A percentile compares a stretch with the other conserved stretches of the same genome.
phyloP scores from a whole-genome alignment of 2,329 filamentous ascomycete species.

The Orbilia javanica region DNA sequence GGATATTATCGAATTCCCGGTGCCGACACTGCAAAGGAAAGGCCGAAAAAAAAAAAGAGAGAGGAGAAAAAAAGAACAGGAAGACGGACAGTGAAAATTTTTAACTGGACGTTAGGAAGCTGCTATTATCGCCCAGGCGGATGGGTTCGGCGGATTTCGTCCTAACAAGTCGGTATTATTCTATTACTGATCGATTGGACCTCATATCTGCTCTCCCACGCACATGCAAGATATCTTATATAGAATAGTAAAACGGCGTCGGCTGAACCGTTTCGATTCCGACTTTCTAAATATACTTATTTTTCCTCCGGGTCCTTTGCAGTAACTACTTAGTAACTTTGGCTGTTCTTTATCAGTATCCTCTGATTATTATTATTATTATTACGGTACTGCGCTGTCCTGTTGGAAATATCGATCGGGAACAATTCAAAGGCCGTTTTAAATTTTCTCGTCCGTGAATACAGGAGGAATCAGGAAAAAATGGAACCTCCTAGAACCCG shows the following conservation, averaged over 20 bases:
- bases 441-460: neutral
- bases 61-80: too few species aligned
- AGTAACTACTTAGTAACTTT: too few species aligned
- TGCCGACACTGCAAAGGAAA: slow-evolving; percentile 10
- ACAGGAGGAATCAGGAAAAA: neutral
- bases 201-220: slow-evolving; percentile 13
- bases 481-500: neutral
- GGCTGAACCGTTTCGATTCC: neutral
- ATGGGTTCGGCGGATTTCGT: slow-evolving; percentile 25
- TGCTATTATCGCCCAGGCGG: slow-evolving; percentile 35
- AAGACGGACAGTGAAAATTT: too few species aligned
- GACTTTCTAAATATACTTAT: too few species aligned
- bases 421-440: neutral
- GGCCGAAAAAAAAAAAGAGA: neutral
- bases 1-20: slow-evolving; percentile 34
- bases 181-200: slow-evolving; percentile 48
- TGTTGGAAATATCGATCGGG: neutral
- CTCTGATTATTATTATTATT: neutral
- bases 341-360: too few species aligned
- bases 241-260: neutral
- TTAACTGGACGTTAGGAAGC: neutral
- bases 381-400: neutral
- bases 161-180: slow-evolving; percentile 9
- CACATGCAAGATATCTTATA: neutral
- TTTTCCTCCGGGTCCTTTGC: too few species aligned